These are phyloP conservation scores for Iodosphaeria phyllophila DNA, from an alignment of 2,329 filamentous ascomycete species.

Conservation along the genomic window DNA sequence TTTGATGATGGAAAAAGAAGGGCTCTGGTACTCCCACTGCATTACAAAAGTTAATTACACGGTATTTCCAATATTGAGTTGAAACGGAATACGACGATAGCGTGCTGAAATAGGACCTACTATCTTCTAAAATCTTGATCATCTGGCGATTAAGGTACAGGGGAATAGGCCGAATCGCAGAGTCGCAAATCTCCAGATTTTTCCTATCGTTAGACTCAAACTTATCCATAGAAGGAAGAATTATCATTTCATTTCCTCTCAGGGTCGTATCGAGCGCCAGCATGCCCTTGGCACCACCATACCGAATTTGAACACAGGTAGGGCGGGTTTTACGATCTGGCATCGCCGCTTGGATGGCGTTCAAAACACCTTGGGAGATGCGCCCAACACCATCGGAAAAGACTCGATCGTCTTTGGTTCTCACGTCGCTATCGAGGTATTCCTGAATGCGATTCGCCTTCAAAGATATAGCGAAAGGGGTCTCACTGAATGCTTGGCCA, in stretches of 20 bases:
- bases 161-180: slow-evolving; percentile 45
- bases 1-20: slow-evolving; percentile 48
- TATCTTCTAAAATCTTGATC: slow-evolving; percentile 75
- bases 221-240: slow-evolving; percentile 66
- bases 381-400: slow-evolving; percentile 73
- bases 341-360: slow-evolving; percentile 38
- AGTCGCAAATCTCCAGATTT: slow-evolving; percentile 55
- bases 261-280: slow-evolving; percentile 48
- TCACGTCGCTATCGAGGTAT: slow-evolving; percentile 28
- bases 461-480: slow-evolving; percentile 40
- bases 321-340: slow-evolving; percentile 28
- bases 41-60: no score
- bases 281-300: slow-evolving; percentile 61
- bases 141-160: slow-evolving; percentile 59
- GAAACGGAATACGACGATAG: no score
- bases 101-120: no score
- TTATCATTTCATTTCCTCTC: slow-evolving; percentile 32
- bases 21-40: slow-evolving; percentile 36
- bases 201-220: slow-evolving; percentile 36
- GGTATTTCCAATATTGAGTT: no score
- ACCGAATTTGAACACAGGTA: slow-evolving; percentile 58
- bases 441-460: slow-evolving; percentile 16
- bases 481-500: slow-evolving; percentile 57
- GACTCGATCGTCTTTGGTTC: slow-evolving; percentile 29
- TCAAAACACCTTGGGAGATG: slow-evolving; percentile 40